phyloP scores from a whole-genome alignment of 2,329 filamentous ascomycete species.

The Harringtonia lauricola region DNA sequence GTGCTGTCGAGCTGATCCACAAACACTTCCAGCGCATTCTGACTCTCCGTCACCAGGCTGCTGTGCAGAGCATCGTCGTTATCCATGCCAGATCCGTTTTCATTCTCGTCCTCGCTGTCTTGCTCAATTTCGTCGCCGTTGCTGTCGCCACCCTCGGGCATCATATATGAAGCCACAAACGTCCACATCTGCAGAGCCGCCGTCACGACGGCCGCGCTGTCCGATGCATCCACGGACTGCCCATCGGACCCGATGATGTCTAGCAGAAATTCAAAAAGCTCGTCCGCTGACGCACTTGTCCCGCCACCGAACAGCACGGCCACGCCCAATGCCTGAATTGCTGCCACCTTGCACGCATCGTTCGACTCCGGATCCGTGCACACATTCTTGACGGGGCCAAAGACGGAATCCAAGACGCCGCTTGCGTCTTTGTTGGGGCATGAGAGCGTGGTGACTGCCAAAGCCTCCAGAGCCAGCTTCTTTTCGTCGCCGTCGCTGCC shows the following conservation, averaged over 20 bases:
- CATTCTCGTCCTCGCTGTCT: constrained; percentile 37
- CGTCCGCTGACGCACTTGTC: constrained; percentile 52
- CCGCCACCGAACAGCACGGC: constrained; percentile 68
- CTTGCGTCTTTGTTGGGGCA: constrained; percentile 39
- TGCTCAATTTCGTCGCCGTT: constrained; percentile 59
- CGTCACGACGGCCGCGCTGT: constrained; percentile 59
- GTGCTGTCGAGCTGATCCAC: constrained; percentile 74
- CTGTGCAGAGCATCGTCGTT: constrained; percentile 63
- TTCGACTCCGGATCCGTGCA: constrained; percentile 60
- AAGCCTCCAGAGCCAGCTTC: constrained; percentile 57
- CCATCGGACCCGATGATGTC: constrained; percentile 76
- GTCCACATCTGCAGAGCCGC: constrained; percentile 72
- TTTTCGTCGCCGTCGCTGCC: constrained; percentile 59
- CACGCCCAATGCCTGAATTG: constrained; percentile 65
- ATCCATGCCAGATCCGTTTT: background rate
- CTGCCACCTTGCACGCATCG: constrained; percentile 51
- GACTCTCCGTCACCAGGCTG: constrained; percentile 39
- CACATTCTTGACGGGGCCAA: constrained; percentile 45
- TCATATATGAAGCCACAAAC: constrained; percentile 50
- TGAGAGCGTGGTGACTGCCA: constrained; percentile 60
- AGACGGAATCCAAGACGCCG: constrained; percentile 52
- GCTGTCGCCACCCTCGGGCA: constrained; percentile 52
- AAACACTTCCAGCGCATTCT: constrained; percentile 66
- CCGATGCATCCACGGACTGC: constrained; percentile 56
- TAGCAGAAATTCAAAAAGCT: constrained; percentile 63